These are phyloP conservation scores for Fusarium tricinctum DNA, from an alignment of 2,329 filamentous ascomycete genomes.

Conservation along the genomic window DNA sequence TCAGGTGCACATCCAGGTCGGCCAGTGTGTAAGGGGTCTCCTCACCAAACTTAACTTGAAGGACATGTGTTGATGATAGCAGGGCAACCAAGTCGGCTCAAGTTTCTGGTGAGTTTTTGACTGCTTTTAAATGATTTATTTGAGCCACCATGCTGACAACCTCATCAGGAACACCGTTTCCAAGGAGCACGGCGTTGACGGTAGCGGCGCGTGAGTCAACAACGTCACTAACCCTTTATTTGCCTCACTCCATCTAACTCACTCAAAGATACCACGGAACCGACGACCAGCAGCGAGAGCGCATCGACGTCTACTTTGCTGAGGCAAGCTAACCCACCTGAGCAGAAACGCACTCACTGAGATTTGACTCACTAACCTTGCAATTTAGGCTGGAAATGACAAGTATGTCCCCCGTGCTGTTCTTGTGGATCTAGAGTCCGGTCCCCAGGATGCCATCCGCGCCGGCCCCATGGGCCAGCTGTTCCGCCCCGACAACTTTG, in stretches of 20 bases:
- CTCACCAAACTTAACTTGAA: constrained; percentile 52
- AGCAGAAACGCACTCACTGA: background rate
- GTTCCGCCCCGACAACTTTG: constrained; percentile 99
- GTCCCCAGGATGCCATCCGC: constrained; percentile 99
- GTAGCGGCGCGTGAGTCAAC: constrained; percentile 81
- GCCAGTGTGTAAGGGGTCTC: constrained; percentile 85
- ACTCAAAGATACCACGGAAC: constrained; percentile 79
- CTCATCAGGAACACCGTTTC: constrained; percentile 77
- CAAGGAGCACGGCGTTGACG: constrained; percentile 95
- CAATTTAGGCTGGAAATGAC: constrained; percentile 85
- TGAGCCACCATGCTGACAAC: background rate
- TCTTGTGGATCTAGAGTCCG: constrained; percentile 98
- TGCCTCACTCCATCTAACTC: constrained; percentile 18
- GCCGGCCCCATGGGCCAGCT: constrained; percentile 98
- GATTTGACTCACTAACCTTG: constrained; percentile 18
- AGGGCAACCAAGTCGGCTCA: constrained; percentile 99
- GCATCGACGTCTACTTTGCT: constrained; percentile 99
- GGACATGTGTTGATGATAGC: constrained; percentile 40
- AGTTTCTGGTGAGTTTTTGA: constrained; percentile 78
- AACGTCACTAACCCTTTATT: constrained; percentile 11
- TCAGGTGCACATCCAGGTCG: constrained; percentile 99
- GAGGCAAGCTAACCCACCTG: constrained; percentile 60
- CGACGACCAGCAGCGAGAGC: constrained; percentile 98
- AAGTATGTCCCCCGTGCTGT: constrained; percentile 99
- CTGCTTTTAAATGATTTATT: background rate